A percentile compares a stretch with the other conserved stretches of the same genome.
Evolutionary conservation across 2,329 filamentous ascomycete genomes (phyloP).

Genomic region (Colletotrichum simmondsii): DNA sequence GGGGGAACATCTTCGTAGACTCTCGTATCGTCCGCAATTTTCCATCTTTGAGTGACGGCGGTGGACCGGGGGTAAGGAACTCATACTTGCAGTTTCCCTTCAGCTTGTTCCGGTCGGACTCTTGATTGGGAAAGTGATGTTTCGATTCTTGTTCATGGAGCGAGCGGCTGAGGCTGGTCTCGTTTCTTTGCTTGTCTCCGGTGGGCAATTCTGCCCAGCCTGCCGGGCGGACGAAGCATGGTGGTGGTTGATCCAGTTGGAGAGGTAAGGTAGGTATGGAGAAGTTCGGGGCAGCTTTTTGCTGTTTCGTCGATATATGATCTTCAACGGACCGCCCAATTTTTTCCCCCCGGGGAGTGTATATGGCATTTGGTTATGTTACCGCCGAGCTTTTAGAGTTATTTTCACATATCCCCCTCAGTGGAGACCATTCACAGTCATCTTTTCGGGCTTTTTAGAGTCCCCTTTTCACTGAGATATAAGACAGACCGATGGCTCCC

Average conservation of each 20-base stretch:
- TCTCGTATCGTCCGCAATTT: not conserved
- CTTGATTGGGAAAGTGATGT: not conserved
- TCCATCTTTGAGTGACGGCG: not conserved
- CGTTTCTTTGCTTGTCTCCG: not conserved
- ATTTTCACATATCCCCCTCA: not conserved
- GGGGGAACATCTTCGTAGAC: not conserved
- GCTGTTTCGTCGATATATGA: not conserved
- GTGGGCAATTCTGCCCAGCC: not conserved
- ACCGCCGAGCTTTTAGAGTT: not conserved
- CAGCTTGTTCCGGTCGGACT: not conserved
- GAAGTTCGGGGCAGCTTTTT: not conserved
- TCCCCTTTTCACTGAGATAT: not conserved
- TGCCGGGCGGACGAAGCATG: no score
- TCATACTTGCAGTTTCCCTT: not conserved
- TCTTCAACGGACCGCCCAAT: not conserved
- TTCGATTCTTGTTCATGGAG: not conserved
- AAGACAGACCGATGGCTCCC: slow-evolving; percentile 15
- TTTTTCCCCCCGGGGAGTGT: not conserved
- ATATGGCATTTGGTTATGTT: not conserved
- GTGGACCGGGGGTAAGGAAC: not conserved
- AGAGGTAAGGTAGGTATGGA: not conserved
- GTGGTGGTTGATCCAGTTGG: no score
- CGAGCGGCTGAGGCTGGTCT: not conserved
- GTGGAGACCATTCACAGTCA: not conserved
- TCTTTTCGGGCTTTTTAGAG: not conserved